phyloP scores from a whole-genome alignment of 257 asterid genomes.

The Eustoma russellianum region DNA sequence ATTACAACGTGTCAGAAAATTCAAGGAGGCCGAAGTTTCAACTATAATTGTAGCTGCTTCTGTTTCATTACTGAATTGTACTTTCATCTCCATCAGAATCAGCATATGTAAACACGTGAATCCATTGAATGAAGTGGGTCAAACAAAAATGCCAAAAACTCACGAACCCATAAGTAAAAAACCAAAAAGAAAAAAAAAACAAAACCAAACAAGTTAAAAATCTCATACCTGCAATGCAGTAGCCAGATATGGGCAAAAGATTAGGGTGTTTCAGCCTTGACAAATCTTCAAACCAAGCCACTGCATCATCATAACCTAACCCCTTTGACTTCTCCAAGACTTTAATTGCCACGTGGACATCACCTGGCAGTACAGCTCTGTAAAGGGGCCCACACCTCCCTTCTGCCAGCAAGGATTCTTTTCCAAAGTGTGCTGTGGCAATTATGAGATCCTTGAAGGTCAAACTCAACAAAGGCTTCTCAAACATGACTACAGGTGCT shows the following conservation, averaged over 20 bases:
- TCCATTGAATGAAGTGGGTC: slow-evolving; percentile 34
- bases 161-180: not conserved
- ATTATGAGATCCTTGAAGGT: slow-evolving; percentile 86
- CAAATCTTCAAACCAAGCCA: slow-evolving; percentile 59
- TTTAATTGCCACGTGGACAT: slow-evolving; percentile 91
- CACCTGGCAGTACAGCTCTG: slow-evolving; percentile 90
- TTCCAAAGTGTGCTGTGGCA: slow-evolving; percentile 90
- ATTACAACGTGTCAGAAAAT: not conserved
- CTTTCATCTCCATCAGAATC: slow-evolving; percentile 2
- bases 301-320: slow-evolving; percentile 50
- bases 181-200: not conserved
- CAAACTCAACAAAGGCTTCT: slow-evolving; percentile 89
- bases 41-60: slow-evolving; percentile 26
- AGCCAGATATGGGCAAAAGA: slow-evolving; percentile 70
- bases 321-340: slow-evolving; percentile 66
- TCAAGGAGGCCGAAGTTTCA: slow-evolving; percentile 38
- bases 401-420: slow-evolving; percentile 77
- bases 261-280: slow-evolving; percentile 72
- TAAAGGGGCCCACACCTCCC: slow-evolving; percentile 86
- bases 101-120: slow-evolving; percentile 48
- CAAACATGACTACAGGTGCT: slow-evolving; percentile 87
- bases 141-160: slow-evolving; percentile 7
- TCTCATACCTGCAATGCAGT: slow-evolving; percentile 78
- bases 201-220: not conserved
- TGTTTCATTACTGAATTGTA: slow-evolving; percentile 8